phyloP scores from a whole-genome alignment of 768 basidiomycete species.

The Grammothele lineata region DNA sequence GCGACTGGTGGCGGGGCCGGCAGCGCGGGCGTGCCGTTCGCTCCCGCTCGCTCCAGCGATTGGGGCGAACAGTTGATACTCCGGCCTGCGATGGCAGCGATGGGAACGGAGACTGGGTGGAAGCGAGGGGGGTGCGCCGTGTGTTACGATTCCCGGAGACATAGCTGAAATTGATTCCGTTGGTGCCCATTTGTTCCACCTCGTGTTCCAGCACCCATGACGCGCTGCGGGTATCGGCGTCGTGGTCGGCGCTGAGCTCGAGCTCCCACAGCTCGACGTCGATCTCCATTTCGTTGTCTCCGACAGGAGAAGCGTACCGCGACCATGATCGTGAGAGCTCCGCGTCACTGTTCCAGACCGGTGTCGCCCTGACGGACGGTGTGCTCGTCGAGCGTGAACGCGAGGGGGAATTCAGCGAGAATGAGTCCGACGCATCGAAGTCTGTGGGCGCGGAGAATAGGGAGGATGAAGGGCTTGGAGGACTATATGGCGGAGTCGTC shows the following conservation, averaged over 20 bases:
- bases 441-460: conserved; percentile 20
- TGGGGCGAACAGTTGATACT: too few species aligned
- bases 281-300: conserved; percentile 12
- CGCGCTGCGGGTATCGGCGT: conserved; percentile 1
- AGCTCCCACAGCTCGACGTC: conserved; percentile 23
- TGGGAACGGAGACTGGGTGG: background rate
- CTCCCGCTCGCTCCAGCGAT: too few species aligned
- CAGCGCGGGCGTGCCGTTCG: background rate
- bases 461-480: conserved; percentile 20
- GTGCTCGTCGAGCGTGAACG: conserved; percentile 2
- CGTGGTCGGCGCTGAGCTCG: conserved; percentile 1
- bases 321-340: background rate
- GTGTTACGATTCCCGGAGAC: background rate
- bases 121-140: background rate
- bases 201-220: conserved; percentile 21
- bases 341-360: background rate
- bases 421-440: conserved; percentile 1
- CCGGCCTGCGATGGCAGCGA: background rate
- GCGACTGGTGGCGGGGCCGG: conserved; percentile 12
- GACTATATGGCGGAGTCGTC: conserved; percentile 18
- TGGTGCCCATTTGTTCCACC: conserved; percentile 15
- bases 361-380: background rate
- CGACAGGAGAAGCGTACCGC: background rate
- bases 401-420: conserved; percentile 5
- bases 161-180: conserved; percentile 4